Conservation (phyloP, 345 rosid species). For the Diplotaxis tenuifolia region DNA sequence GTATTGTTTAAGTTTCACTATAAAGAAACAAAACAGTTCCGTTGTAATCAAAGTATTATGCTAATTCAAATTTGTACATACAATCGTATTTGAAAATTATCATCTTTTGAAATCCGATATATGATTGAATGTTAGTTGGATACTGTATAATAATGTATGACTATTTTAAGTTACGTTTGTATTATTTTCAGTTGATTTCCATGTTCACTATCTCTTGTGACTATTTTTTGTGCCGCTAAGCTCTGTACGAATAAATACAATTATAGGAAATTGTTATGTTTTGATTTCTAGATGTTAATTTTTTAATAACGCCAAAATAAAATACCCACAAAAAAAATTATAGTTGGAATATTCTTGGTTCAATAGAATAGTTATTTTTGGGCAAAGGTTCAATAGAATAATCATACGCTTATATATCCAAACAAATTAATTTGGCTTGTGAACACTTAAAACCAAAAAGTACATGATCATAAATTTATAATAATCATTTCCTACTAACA, state of each 20-base stretch:
- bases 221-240: slow-evolving; percentile 1
- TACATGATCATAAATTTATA: neutral
- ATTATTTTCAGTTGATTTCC: neutral
- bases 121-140: neutral
- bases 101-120: neutral
- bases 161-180: neutral
- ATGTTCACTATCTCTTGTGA: slow-evolving; percentile 12
- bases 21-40: neutral
- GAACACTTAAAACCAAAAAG: neutral
- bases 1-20: neutral
- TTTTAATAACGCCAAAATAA: slow-evolving; percentile 2
- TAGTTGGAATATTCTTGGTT: neutral
- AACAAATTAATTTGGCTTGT: slow-evolving; percentile 7
- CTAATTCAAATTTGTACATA: neutral
- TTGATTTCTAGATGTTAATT: neutral
- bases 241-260: neutral
- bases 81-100: neutral
- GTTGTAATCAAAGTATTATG: neutral
- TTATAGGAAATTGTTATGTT: neutral
- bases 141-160: neutral
- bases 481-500: neutral
- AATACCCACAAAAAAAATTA: neutral
- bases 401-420: slow-evolving; percentile 5
- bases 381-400: neutral
- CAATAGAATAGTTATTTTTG: neutral